phyloP scores from a whole-genome alignment of 305 asterid genomes.

The Fraxinus baroniana region DNA sequence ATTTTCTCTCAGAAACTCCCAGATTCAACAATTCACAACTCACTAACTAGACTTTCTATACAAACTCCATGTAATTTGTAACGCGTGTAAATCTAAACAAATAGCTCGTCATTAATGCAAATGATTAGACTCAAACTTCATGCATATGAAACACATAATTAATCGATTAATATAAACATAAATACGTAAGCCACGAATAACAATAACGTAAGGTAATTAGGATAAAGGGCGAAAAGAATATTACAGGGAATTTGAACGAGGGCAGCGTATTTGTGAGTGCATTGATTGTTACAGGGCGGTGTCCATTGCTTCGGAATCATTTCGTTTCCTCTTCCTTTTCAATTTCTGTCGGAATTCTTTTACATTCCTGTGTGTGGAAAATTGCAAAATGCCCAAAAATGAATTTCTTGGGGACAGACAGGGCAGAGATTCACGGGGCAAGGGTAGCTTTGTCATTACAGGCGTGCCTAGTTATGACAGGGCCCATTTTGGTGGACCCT shows the following conservation, averaged over 20 bases:
- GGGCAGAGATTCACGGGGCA: background rate
- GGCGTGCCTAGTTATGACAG: background rate
- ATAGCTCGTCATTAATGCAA: background rate
- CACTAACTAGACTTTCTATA: background rate
- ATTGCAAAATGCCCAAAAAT: background rate
- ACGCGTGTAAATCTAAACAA: background rate
- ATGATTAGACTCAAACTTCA: background rate
- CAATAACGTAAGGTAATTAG: background rate
- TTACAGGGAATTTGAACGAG: slow-evolving; percentile 67
- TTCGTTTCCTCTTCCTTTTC: background rate
- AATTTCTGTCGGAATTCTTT: background rate
- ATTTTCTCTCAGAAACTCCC: background rate
- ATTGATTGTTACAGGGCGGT: slow-evolving; percentile 69
- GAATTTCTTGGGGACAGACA: background rate
- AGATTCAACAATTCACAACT: background rate
- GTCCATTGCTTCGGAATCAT: slow-evolving; percentile 67
- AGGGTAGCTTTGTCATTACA: background rate
- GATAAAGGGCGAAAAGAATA: background rate
- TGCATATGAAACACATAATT: background rate
- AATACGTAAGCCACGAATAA: background rate
- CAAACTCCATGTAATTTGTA: background rate
- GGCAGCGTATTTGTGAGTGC: slow-evolving; percentile 55
- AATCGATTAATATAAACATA: background rate
- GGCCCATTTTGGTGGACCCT: too few species aligned
- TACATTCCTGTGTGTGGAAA: background rate